Conservation (phyloP, 257 asterid species). For the Rehmannia glutinosa region DNA sequence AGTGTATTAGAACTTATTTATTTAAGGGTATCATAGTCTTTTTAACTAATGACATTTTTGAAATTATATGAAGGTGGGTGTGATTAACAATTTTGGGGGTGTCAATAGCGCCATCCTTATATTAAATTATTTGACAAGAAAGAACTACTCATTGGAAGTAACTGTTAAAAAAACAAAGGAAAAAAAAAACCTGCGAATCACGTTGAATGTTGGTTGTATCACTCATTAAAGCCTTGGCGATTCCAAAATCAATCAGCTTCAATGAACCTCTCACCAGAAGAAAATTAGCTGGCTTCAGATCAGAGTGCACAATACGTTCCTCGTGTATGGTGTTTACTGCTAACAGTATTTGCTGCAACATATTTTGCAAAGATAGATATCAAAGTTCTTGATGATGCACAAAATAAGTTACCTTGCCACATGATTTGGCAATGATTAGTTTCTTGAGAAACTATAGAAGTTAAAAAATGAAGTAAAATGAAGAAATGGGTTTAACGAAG, state of each 20-base stretch:
- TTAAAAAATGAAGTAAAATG: not conserved
- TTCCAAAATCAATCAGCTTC: slow-evolving; percentile 82
- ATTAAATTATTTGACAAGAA: not conserved
- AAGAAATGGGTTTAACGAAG: slow-evolving; percentile 3
- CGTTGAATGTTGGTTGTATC: slow-evolving; percentile 86
- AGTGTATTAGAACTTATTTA: no score
- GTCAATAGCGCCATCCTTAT: no score
- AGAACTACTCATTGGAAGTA: not conserved
- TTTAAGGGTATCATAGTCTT: no score
- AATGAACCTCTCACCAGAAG: slow-evolving; percentile 74
- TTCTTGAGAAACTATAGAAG: not conserved
- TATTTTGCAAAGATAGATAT: not conserved
- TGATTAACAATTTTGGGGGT: no score
- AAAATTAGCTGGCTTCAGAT: slow-evolving; percentile 88
- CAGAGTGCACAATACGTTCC: slow-evolving; percentile 81
- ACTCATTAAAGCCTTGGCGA: slow-evolving; percentile 80
- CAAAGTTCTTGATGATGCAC: not conserved
- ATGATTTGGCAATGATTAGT: no score
- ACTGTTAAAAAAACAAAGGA: not conserved
- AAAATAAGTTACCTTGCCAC: not conserved
- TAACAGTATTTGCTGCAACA: slow-evolving; percentile 64
- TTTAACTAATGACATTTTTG: no score
- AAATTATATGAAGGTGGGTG: no score
- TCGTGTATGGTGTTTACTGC: slow-evolving; percentile 86
- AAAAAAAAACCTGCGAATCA: slow-evolving; percentile 62